Evolutionary conservation across 495 filamentous ascomycete species (phyloP).

Genomic region (Thermothielavioides terrestris): DNA sequence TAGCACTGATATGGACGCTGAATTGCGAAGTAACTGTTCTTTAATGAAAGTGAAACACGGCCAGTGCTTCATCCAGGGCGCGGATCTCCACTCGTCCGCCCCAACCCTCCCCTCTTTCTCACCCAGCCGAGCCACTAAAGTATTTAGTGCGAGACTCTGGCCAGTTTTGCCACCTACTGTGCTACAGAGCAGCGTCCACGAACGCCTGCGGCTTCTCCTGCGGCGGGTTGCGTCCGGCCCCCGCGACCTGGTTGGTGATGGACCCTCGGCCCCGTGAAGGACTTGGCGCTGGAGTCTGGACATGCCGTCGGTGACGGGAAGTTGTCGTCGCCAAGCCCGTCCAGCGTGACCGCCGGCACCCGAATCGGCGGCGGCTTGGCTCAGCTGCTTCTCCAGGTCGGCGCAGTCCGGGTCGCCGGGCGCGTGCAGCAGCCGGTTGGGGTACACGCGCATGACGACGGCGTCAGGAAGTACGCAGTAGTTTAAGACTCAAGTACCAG

Average conservation of each 20-base stretch:
- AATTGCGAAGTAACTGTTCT: too few species aligned
- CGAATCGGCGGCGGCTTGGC: background rate
- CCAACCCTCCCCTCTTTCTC: too few species aligned
- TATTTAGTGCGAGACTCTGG: too few species aligned
- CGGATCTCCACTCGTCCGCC: too few species aligned
- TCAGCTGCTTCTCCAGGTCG: background rate
- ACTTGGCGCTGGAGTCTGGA: background rate
- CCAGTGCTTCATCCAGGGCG: too few species aligned
- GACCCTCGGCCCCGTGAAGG: background rate
- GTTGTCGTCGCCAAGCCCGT: background rate
- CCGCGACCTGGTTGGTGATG: background rate
- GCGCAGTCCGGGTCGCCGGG: background rate
- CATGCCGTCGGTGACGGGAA: background rate
- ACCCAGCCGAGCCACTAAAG: too few species aligned
- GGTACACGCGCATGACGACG: background rate
- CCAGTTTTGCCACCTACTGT: background rate
- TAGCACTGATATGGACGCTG: too few species aligned
- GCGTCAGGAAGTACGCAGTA: background rate
- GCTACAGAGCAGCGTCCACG: background rate
- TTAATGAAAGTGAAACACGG: too few species aligned
- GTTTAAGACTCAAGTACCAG: background rate
- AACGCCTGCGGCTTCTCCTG: constrained; percentile 1
- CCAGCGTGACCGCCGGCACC: background rate
- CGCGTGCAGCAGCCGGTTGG: background rate
- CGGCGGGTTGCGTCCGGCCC: background rate